Percentiles rank a stretch among this genome's conserved stretches.
phyloP scores from a whole-genome alignment of 208 protist species.

The Leptomonas pyrrhocoris region DNA sequence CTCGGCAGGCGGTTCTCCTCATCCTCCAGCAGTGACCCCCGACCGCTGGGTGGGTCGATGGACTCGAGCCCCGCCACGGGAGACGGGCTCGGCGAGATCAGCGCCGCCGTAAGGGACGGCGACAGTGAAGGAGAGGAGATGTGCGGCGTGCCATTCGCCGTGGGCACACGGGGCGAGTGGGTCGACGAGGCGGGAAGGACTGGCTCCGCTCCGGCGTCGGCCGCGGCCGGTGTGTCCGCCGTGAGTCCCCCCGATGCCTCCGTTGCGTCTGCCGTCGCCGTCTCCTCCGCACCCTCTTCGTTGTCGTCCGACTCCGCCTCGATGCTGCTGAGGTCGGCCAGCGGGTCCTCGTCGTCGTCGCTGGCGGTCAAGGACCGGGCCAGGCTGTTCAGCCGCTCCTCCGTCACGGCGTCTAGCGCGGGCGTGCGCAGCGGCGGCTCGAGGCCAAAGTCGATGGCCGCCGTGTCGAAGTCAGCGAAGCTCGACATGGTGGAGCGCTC shows the following conservation, averaged over 20 bases:
- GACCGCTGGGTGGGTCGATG: conserved; percentile 20
- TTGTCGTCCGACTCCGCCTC: conserved; percentile 17
- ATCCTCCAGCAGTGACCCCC: conserved; percentile 28
- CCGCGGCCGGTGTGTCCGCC: background rate
- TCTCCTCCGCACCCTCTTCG: conserved; percentile 14
- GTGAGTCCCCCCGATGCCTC: background rate
- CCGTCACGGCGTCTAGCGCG: conserved; percentile 14
- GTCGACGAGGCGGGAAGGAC: background rate
- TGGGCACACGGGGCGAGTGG: background rate
- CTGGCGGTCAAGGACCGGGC: conserved; percentile 4
- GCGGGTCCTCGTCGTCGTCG: conserved; percentile 25
- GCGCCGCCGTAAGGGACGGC: conserved; percentile 17
- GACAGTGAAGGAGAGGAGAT: conserved; percentile 4
- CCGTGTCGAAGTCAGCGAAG: conserved; percentile 35
- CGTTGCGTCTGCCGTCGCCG: background rate
- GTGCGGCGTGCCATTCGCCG: background rate
- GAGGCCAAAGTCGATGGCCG: conserved; percentile 54
- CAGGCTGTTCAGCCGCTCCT: conserved; percentile 23
- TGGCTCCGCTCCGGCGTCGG: background rate
- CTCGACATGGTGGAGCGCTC: conserved; percentile 35
- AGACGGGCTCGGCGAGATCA: background rate
- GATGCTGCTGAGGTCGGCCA: conserved; percentile 27
- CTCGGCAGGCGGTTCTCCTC: conserved; percentile 32
- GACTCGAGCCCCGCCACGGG: conserved; percentile 2
- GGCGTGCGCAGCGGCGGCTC: conserved; percentile 28